A percentile compares a stretch with the other conserved stretches of the same genome.
Evolutionary conservation across 1,284 basidiomycete species (phyloP).

Genomic region (Cryptococcus neoformans): DNA sequence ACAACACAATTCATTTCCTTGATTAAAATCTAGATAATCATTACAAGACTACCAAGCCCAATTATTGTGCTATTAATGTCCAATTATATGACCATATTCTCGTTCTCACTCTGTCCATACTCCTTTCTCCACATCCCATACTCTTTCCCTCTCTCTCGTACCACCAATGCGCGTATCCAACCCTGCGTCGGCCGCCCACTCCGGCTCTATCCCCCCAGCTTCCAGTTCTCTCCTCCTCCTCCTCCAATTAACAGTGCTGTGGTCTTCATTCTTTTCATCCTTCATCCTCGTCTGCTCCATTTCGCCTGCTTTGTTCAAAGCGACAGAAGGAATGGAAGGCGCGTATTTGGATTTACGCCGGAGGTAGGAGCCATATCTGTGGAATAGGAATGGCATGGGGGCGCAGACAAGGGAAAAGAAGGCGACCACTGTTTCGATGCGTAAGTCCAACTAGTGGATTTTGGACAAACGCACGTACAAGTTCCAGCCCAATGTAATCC

Average conservation of each 20-base stretch:
- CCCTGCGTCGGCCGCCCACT: constrained; percentile 37
- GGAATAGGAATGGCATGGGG: constrained; percentile 57
- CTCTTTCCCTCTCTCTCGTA: background rate
- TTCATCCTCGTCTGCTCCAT: constrained; percentile 1
- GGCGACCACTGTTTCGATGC: constrained; percentile 55
- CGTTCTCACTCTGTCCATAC: background rate
- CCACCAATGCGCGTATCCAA: constrained; percentile 2
- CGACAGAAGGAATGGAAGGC: constrained; percentile 8
- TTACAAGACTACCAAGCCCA: too few relatives aligned
- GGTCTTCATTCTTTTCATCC: constrained; percentile 9
- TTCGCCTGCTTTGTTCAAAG: constrained; percentile 1
- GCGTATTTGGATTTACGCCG: constrained; percentile 38
- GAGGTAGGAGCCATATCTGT: constrained; percentile 44
- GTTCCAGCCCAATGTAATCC: constrained; percentile 43
- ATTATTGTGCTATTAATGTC: too few relatives aligned
- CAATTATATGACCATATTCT: too few relatives aligned
- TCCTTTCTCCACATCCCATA: background rate
- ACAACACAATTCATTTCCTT: too few relatives aligned
- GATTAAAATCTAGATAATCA: too few relatives aligned
- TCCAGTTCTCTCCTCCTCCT: constrained; percentile 8
- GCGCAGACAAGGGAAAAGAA: constrained; percentile 58
- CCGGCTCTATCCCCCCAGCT: constrained; percentile 27
- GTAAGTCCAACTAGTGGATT: background rate
- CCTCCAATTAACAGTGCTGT: background rate
- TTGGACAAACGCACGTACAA: constrained; percentile 11